phyloP scores from a whole-genome alignment of 768 basidiomycete species.

The Postia placenta region DNA sequence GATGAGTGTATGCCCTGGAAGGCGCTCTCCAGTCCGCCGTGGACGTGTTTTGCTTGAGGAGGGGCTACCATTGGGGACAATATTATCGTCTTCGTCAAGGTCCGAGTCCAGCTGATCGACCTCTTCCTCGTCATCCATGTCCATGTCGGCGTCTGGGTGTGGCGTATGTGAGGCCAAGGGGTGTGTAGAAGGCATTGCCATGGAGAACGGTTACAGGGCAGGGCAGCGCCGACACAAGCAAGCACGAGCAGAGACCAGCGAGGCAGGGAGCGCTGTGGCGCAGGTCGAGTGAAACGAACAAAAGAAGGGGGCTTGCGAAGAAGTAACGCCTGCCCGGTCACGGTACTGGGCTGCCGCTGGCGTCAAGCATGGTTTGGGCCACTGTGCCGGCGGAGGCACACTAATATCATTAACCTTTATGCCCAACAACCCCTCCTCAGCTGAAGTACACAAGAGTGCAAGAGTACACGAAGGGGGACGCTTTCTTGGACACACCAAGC shows the following conservation, averaged over 20 bases:
- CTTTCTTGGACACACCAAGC: too few relatives aligned
- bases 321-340: neutral
- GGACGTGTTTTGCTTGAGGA: conserved; percentile 22
- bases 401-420: too few relatives aligned
- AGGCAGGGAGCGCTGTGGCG: neutral
- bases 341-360: neutral
- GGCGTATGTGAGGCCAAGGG: too few relatives aligned
- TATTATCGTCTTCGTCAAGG: conserved; percentile 31
- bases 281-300: neutral
- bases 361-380: too few relatives aligned
- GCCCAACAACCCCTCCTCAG: too few relatives aligned
- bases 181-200: too few relatives aligned
- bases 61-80: conserved; percentile 8
- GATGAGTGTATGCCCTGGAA: conserved; percentile 61
- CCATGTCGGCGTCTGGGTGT: neutral
- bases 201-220: neutral
- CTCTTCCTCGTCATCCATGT: conserved; percentile 49
- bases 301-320: neutral
- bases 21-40: conserved; percentile 34
- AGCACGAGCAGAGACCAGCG: neutral
- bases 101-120: conserved; percentile 64
- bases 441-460: too few relatives aligned
- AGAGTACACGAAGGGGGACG: too few relatives aligned
- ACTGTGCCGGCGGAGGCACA: too few relatives aligned
- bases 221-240: neutral